Evolutionary conservation across 352 stramenopile species (phyloP).

Genomic region (Phytophthora sp.): DNA sequence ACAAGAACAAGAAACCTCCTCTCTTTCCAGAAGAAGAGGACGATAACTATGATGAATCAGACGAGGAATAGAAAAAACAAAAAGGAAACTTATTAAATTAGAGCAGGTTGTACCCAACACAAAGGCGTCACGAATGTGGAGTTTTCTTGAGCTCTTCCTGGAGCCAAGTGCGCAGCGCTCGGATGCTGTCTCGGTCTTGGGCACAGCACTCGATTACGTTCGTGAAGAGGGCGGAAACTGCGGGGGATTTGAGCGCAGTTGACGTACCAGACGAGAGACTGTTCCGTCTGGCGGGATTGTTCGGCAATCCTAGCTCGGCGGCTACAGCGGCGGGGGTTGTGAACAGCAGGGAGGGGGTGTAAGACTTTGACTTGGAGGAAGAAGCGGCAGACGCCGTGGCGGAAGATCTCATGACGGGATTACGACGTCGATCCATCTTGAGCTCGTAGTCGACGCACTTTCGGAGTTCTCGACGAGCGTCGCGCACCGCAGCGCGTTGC

Average conservation of each 20-base stretch:
- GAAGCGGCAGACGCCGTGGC: slow-evolving; percentile 3
- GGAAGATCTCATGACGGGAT: slow-evolving; percentile 29
- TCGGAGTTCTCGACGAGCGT: slow-evolving; percentile 55
- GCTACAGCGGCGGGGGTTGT: slow-evolving; percentile 12
- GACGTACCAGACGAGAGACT: slow-evolving; percentile 1
- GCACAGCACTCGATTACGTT: slow-evolving; percentile 55
- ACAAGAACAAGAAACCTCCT: slow-evolving; percentile 11
- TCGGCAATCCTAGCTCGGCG: background rate
- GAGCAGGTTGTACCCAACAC: too few relatives aligned
- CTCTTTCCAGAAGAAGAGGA: slow-evolving; percentile 40
- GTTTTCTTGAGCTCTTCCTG: slow-evolving; percentile 56
- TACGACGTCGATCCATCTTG: slow-evolving; percentile 45
- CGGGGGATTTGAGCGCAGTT: slow-evolving; percentile 10
- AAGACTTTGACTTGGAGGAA: slow-evolving; percentile 11
- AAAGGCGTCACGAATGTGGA: background rate
- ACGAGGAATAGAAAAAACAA: slow-evolving; percentile 20
- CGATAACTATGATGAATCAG: slow-evolving; percentile 44
- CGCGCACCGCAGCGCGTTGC: slow-evolving; percentile 37
- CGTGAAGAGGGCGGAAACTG: slow-evolving; percentile 45
- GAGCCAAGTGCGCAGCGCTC: slow-evolving; percentile 43
- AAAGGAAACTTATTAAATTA: background rate
- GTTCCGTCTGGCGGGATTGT: slow-evolving; percentile 6
- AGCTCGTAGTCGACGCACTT: slow-evolving; percentile 59
- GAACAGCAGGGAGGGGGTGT: slow-evolving; percentile 20
- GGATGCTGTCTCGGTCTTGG: slow-evolving; percentile 52